Conservation (phyloP, 805 yeast species). For the Wickerhamiella dianesei region DNA sequence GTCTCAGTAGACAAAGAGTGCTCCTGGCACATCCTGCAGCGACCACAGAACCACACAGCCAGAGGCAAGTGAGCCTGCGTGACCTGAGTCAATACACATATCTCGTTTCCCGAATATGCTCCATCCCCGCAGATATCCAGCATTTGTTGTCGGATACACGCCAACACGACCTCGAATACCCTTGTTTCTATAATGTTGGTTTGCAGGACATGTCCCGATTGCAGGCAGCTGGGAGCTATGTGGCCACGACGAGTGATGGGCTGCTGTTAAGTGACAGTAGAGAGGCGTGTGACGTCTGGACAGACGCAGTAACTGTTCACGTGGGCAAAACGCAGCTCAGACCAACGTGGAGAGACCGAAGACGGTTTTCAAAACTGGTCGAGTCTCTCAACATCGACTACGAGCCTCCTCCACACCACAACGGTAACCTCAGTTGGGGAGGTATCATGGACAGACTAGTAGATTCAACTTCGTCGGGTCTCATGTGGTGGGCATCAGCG, state of each 20-base stretch:
- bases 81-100: conserved; percentile 35
- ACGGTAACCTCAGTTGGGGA: conserved; percentile 4
- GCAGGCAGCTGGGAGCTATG: conserved; percentile 27
- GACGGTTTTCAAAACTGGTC: conserved; percentile 17
- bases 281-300: conserved; percentile 16
- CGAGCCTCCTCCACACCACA: conserved; percentile 1
- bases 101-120: conserved; percentile 44
- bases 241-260: conserved; percentile 57
- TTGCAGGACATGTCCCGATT: conserved; percentile 41
- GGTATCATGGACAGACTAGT: conserved; percentile 11
- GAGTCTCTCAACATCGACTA: conserved; percentile 11
- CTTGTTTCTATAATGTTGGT: conserved; percentile 42
- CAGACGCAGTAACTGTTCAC: conserved; percentile 6
- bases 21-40: conserved; percentile 25
- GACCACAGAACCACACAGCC: background rate
- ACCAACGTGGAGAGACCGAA: conserved; percentile 20
- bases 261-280: conserved; percentile 31
- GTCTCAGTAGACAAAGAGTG: conserved; percentile 44
- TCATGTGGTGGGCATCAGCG: conserved; percentile 81
- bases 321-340: conserved; percentile 2
- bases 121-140: conserved; percentile 45
- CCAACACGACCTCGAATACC: conserved; percentile 14
- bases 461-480: conserved; percentile 29
- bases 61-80: conserved; percentile 8
- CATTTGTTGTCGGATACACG: conserved; percentile 23